These are phyloP conservation scores for Globisporangium nodosum DNA, from an alignment of 352 stramenopile species.

Conservation along the genomic window DNA sequence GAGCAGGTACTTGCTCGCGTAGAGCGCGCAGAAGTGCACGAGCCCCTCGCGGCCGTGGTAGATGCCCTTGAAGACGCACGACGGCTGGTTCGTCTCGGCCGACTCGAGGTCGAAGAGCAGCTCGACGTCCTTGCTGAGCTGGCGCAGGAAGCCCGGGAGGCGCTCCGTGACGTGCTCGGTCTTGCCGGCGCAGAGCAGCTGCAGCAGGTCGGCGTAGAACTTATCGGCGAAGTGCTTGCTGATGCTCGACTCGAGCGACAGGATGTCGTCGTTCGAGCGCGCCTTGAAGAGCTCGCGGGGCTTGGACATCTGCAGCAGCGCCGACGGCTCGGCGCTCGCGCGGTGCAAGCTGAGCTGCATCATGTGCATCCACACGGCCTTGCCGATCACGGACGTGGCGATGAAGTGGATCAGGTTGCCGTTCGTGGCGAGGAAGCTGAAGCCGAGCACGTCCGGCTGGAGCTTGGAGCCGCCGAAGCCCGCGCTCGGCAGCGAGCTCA, in stretches of 20 bases:
- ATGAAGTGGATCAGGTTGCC: constrained; percentile 84
- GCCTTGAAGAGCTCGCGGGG: constrained; percentile 27
- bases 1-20: constrained; percentile 75
- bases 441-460: constrained; percentile 68
- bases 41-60: constrained; percentile 85
- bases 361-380: constrained; percentile 80
- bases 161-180: constrained; percentile 43
- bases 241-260: constrained; percentile 52
- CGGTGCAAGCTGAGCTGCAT: constrained; percentile 65
- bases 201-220: constrained; percentile 59
- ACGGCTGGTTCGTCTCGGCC: constrained; percentile 59
- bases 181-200: constrained; percentile 36
- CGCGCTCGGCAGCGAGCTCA: constrained; percentile 69
- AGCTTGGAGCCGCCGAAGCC: constrained; percentile 79
- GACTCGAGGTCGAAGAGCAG: constrained; percentile 83
- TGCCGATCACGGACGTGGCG: constrained; percentile 63
- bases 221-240: constrained; percentile 67
- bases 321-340: constrained; percentile 32
- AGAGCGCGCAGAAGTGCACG: constrained; percentile 77
- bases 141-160: constrained; percentile 63
- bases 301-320: constrained; percentile 32
- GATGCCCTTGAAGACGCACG: constrained; percentile 84
- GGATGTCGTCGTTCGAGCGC: constrained; percentile 40
- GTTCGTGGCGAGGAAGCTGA: constrained; percentile 81
- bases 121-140: constrained; percentile 84